A percentile compares a stretch with the other conserved stretches of the same genome.
These are phyloP conservation scores for Geoglossum glabrum DNA, from an alignment of 495 filamentous ascomycete genomes.

Conservation along the genomic window DNA sequence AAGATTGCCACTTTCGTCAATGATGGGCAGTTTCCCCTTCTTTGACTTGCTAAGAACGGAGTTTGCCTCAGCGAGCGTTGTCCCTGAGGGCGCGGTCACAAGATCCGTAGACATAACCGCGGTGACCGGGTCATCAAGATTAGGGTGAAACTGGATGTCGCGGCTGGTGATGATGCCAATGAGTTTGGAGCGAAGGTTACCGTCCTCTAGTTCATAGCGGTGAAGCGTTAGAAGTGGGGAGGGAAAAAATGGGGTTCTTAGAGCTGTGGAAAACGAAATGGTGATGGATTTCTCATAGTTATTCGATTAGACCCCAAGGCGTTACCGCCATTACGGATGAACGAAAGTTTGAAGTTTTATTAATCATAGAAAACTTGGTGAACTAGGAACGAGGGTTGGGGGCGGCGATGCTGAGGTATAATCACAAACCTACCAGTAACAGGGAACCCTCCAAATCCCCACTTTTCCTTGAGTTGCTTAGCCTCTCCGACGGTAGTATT, in stretches of 20 bases:
- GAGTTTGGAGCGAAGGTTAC: slow-evolving; percentile 82
- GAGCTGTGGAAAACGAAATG: not conserved
- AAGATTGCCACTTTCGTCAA: slow-evolving; percentile 70
- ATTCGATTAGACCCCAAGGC: slow-evolving; percentile 56
- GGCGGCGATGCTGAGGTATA: slow-evolving; percentile 4
- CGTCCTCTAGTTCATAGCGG: slow-evolving; percentile 42
- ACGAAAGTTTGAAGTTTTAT: slow-evolving; percentile 99
- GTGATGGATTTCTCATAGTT: slow-evolving; percentile 11
- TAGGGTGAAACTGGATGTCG: slow-evolving; percentile 84
- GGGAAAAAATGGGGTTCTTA: not conserved
- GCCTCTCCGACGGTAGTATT: slow-evolving; percentile 79
- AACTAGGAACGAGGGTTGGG: not conserved
- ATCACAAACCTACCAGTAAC: slow-evolving; percentile 66
- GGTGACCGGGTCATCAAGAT: slow-evolving; percentile 49
- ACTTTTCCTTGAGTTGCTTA: slow-evolving; percentile 82
- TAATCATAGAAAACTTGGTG: slow-evolving; percentile 11
- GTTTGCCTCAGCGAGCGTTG: slow-evolving; percentile 76
- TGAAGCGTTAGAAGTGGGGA: slow-evolving; percentile 4
- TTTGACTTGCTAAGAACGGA: slow-evolving; percentile 82
- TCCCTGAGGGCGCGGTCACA: slow-evolving; percentile 71
- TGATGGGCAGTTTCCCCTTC: slow-evolving; percentile 97
- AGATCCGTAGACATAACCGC: slow-evolving; percentile 92
- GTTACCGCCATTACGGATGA: slow-evolving; percentile 85
- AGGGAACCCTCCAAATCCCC: slow-evolving; percentile 97
- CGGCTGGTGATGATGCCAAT: slow-evolving; percentile 93